These are phyloP conservation scores for Cyanidium caldarium DNA, from an alignment of 23 red algal genomes.

Conservation along the genomic window DNA sequence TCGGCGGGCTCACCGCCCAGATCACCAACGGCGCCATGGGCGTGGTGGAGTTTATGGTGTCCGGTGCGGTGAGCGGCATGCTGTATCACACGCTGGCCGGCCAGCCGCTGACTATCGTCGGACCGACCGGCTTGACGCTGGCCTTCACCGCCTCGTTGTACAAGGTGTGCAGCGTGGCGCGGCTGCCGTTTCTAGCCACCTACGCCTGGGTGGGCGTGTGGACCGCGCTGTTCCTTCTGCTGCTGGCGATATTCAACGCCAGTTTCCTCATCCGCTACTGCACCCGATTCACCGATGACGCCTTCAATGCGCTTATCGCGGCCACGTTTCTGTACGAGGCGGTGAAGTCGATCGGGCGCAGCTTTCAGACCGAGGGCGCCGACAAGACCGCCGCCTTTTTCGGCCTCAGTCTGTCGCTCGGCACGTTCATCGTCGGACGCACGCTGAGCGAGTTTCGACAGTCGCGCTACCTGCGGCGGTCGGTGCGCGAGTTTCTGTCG, in stretches of 20 bases:
- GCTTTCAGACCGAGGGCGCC: conserved; percentile 24
- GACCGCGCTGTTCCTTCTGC: conserved; percentile 59
- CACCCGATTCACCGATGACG: conserved; percentile 95
- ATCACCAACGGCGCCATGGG: conserved; percentile 82
- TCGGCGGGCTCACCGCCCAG: conserved; percentile 62
- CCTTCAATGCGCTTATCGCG: conserved; percentile 87
- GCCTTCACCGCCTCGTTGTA: conserved; percentile 79
- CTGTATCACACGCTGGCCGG: conserved; percentile 47
- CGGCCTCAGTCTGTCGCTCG: conserved; percentile 32
- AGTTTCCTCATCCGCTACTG: conserved; percentile 76
- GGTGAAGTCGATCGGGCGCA: conserved; percentile 10
- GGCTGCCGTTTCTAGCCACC: conserved; percentile 53
- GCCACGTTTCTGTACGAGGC: conserved; percentile 84
- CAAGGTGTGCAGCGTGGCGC: conserved; percentile 32
- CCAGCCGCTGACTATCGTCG: conserved; percentile 88
- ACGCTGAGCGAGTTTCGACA: conserved; percentile 37
- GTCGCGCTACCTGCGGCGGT: conserved; percentile 41
- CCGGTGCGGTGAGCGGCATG: conserved; percentile 40
- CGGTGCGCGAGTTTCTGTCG: conserved; percentile 31
- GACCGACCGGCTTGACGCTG: conserved; percentile 79
- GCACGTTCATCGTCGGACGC: conserved; percentile 43
- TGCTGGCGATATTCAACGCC: conserved; percentile 41
- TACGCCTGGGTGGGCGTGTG: conserved; percentile 96
- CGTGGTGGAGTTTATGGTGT: conserved; percentile 84
- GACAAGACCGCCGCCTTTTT: conserved; percentile 82